A percentile compares a stretch with the other conserved stretches of the same genome.
phyloP scores from a whole-genome alignment of 768 basidiomycete species.

The Auriscalpium orientale region DNA sequence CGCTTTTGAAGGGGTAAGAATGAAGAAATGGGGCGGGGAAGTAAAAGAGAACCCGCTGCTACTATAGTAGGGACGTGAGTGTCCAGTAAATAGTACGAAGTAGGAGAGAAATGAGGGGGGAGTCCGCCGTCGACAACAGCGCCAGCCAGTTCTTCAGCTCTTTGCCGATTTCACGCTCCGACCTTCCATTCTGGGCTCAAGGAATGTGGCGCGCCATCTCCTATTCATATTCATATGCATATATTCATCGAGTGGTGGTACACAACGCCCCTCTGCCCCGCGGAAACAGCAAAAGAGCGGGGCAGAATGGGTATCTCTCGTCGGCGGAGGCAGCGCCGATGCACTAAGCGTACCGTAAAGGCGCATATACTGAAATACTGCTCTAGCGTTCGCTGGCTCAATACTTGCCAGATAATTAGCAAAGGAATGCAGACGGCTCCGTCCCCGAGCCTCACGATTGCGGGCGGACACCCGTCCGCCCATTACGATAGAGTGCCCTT shows the following conservation, averaged over 20 bases:
- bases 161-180: background rate
- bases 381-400: background rate
- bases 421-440: too few species aligned
- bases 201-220: too few species aligned
- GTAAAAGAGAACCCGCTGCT: conserved; percentile 42
- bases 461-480: background rate
- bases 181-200: conserved; percentile 22
- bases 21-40: conserved; percentile 28
- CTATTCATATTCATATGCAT: too few species aligned
- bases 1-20: conserved; percentile 20
- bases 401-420: background rate
- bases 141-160: too few species aligned
- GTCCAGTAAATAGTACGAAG: conserved; percentile 50
- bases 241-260: too few species aligned
- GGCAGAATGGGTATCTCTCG: conserved; percentile 1
- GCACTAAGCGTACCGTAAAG: background rate
- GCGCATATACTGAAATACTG: background rate
- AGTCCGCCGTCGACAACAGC: too few species aligned
- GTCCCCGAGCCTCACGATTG: background rate
- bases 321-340: conserved; percentile 4
- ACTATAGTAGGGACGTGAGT: conserved; percentile 40
- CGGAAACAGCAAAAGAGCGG: background rate
- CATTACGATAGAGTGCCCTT: conserved; percentile 23
- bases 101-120: conserved; percentile 37
- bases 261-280: conserved; percentile 1